Percentiles rank a stretch among this genome's conserved stretches.
Conservation (phyloP, 2,329 filamentous ascomycete genomes). For the Trichoderma afroharzianum region DNA sequence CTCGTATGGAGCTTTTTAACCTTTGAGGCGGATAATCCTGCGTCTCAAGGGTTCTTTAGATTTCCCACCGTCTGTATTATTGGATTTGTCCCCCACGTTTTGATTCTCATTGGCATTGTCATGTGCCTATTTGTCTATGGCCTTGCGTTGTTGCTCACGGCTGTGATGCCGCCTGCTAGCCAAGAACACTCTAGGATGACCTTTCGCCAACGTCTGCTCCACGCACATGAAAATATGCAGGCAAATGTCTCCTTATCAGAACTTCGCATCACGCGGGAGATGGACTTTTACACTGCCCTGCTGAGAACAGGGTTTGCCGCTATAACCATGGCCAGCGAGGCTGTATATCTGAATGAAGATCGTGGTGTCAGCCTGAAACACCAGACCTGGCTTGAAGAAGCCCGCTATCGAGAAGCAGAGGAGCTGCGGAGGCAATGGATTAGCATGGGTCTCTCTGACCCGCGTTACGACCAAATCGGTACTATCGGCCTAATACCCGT, state of each 20-base stretch:
- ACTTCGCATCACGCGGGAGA: constrained; percentile 75
- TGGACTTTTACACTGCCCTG: constrained; percentile 93
- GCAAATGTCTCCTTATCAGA: constrained; percentile 82
- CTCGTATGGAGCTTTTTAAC: constrained; percentile 72
- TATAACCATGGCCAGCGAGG: constrained; percentile 89
- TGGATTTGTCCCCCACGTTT: constrained; percentile 89
- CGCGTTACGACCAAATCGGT: constrained; percentile 50
- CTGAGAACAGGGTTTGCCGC: constrained; percentile 83
- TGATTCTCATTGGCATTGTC: constrained; percentile 75
- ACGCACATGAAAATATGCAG: constrained; percentile 85
- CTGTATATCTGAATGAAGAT: constrained; percentile 92
- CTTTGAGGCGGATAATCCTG: constrained; percentile 58
- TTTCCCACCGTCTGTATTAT: constrained; percentile 95
- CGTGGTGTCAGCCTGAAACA: constrained; percentile 66
- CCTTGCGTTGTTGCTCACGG: constrained; percentile 72
- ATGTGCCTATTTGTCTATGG: constrained; percentile 74
- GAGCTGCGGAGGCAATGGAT: constrained; percentile 51
- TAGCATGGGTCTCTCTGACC: constrained; percentile 43
- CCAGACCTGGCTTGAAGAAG: constrained; percentile 89
- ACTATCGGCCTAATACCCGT: constrained; percentile 55
- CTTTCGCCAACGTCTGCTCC: constrained; percentile 58
- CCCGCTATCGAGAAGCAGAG: constrained; percentile 75
- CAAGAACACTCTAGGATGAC: constrained; percentile 32
- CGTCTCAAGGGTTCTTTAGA: constrained; percentile 65
- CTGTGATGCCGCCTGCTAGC: constrained; percentile 37